Evolutionary conservation across 257 asterid genomes (phyloP).

Genomic region (Nemophila menziesii): DNA sequence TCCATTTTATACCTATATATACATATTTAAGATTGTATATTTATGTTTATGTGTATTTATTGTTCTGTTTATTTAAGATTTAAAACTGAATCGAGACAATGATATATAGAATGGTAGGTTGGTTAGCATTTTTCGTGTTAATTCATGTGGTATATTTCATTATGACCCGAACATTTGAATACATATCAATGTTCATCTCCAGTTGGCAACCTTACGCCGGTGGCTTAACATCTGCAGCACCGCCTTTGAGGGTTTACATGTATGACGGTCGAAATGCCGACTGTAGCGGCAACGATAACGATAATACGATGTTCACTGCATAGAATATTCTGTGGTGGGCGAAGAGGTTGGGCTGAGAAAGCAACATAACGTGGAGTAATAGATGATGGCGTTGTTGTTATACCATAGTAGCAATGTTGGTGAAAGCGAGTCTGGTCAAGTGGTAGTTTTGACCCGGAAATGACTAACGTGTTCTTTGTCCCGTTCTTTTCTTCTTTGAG

Average conservation of each 20-base stretch:
- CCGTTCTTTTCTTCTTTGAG: slow-evolving; percentile 89
- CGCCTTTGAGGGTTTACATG: slow-evolving; percentile 32
- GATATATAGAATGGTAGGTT: slow-evolving; percentile 5
- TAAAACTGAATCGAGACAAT: slow-evolving; percentile 9
- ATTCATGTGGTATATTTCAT: slow-evolving; percentile 8
- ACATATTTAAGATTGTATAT: not conserved
- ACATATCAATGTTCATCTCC: slow-evolving; percentile 19
- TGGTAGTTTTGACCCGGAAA: slow-evolving; percentile 63
- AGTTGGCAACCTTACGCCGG: slow-evolving; percentile 10
- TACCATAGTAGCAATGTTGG: slow-evolving; percentile 12
- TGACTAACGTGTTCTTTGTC: slow-evolving; percentile 69
- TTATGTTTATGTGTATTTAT: not conserved
- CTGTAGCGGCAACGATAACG: slow-evolving; percentile 8
- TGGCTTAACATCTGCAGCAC: slow-evolving; percentile 14
- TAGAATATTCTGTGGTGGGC: slow-evolving; percentile 34
- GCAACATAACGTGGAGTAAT: slow-evolving; percentile 48
- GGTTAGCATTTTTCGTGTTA: slow-evolving; percentile 6
- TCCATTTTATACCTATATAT: too few species aligned
- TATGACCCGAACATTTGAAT: slow-evolving; percentile 11
- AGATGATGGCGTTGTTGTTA: slow-evolving; percentile 44
- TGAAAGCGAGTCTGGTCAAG: slow-evolving; percentile 17
- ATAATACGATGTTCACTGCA: slow-evolving; percentile 17
- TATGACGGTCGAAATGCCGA: slow-evolving; percentile 36
- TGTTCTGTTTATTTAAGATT: too few species aligned
- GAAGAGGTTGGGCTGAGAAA: slow-evolving; percentile 24